Percentiles rank a stretch among this genome's conserved stretches.
These are phyloP conservation scores for Solanum acaule DNA, from an alignment of 257 asterid species.

Conservation along the genomic window DNA sequence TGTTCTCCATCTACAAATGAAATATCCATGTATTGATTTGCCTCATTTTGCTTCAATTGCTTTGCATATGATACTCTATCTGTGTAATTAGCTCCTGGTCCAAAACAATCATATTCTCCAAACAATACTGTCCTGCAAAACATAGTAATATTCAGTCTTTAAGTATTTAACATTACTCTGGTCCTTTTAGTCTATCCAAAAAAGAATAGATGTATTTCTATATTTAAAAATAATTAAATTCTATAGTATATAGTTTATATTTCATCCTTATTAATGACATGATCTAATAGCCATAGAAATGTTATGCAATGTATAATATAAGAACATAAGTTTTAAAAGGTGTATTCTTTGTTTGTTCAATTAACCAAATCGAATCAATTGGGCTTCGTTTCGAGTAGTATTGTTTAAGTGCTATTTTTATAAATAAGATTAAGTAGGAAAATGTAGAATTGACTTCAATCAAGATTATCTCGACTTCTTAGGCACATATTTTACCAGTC, in stretches of 20 bases:
- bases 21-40: constrained; percentile 37
- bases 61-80: constrained; percentile 45
- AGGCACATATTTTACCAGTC: background rate
- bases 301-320: background rate
- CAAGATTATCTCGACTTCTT: background rate
- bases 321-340: background rate
- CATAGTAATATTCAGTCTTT: background rate
- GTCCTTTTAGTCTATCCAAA: background rate
- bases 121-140: constrained; percentile 53
- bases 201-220: background rate
- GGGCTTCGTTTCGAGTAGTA: background rate
- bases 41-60: constrained; percentile 51
- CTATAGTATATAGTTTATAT: too few species aligned
- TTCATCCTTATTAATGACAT: background rate
- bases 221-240: background rate
- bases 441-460: background rate
- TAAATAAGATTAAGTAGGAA: too few species aligned
- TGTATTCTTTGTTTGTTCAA: background rate
- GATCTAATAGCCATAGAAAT: background rate
- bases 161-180: too few species aligned
- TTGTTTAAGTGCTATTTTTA: too few species aligned
- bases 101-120: constrained; percentile 63
- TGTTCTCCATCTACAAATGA: constrained; percentile 66
- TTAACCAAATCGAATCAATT: background rate
- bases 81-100: constrained; percentile 50